A percentile compares a stretch with the other conserved stretches of the same genome.
Conservation (phyloP, 805 yeast species). For the Wickerhamomyces canadensis region DNA sequence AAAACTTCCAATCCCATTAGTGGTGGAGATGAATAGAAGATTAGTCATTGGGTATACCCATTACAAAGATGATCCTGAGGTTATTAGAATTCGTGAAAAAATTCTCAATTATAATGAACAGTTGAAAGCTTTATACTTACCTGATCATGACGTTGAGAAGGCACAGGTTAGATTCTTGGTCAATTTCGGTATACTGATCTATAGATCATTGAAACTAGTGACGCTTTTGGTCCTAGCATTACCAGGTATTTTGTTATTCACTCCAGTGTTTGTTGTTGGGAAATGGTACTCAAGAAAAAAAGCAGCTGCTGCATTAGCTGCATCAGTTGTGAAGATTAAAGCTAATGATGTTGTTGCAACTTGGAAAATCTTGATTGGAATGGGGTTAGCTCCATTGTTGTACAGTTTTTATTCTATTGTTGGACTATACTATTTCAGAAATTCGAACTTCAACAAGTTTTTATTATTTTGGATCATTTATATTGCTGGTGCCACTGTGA, state of each 20-base stretch:
- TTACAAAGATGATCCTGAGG: constrained; percentile 63
- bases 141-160: constrained; percentile 46
- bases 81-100: constrained; percentile 53
- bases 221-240: constrained; percentile 59
- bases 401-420: constrained; percentile 74
- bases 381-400: constrained; percentile 84
- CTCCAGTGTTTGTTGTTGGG: constrained; percentile 82
- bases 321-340: constrained; percentile 82
- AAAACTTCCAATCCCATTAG: constrained; percentile 70
- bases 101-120: constrained; percentile 67
- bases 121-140: constrained; percentile 55
- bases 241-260: constrained; percentile 84
- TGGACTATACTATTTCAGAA: constrained; percentile 35
- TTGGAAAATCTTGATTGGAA: constrained; percentile 88
- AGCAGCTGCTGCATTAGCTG: constrained; percentile 74
- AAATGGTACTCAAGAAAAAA: constrained; percentile 68
- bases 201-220: constrained; percentile 51
- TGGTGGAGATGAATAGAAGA: constrained; percentile 88
- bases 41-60: constrained; percentile 76
- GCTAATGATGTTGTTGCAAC: constrained; percentile 96
- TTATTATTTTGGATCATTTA: constrained; percentile 39
- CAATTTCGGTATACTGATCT: constrained; percentile 46
- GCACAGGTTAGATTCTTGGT: constrained; percentile 45
- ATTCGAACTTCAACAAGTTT: constrained; percentile 27
- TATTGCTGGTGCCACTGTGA: constrained; percentile 61